These are phyloP conservation scores for Yamadazyma kitorensis DNA, from an alignment of 805 yeast species.

Conservation along the genomic window DNA sequence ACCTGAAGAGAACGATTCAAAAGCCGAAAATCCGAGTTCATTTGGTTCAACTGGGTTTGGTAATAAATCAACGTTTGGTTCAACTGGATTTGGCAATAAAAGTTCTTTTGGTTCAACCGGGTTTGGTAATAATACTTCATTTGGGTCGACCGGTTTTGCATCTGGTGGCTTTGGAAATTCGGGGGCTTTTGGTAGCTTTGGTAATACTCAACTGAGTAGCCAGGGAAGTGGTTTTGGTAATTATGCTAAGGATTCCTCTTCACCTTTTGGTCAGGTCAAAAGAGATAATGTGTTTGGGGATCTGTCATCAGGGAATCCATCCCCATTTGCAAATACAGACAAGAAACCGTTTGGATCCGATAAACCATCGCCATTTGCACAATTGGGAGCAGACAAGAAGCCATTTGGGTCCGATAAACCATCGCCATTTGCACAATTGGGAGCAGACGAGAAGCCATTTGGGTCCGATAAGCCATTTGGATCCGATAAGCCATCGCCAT, in stretches of 20 bases:
- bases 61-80: constrained; percentile 6
- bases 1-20: neutral
- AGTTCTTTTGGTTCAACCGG: constrained; percentile 1
- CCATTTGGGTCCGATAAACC: neutral
- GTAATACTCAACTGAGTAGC: constrained; percentile 6
- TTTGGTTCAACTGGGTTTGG: constrained; percentile 5
- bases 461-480: constrained; percentile 5
- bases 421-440: constrained; percentile 4
- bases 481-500: neutral
- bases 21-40: too few relatives aligned
- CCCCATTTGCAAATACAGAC: constrained; percentile 5
- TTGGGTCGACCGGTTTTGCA: constrained; percentile 17
- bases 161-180: constrained; percentile 7
- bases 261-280: constrained; percentile 6
- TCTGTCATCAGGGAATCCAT: neutral
- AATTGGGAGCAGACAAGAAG: neutral
- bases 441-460: neutral
- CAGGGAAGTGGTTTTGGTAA: constrained; percentile 16
- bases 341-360: constrained; percentile 5
- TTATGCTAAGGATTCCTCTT: constrained; percentile 10
- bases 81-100: constrained; percentile 4
- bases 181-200: constrained; percentile 9
- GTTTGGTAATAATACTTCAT: constrained; percentile 7
- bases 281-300: constrained; percentile 7
- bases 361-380: constrained; percentile 16